Evolutionary conservation across 129 eudicot genomes (phyloP), one percentile per base, ranked within the genome.

Genomic region (Ambrosia trifida): DNA sequence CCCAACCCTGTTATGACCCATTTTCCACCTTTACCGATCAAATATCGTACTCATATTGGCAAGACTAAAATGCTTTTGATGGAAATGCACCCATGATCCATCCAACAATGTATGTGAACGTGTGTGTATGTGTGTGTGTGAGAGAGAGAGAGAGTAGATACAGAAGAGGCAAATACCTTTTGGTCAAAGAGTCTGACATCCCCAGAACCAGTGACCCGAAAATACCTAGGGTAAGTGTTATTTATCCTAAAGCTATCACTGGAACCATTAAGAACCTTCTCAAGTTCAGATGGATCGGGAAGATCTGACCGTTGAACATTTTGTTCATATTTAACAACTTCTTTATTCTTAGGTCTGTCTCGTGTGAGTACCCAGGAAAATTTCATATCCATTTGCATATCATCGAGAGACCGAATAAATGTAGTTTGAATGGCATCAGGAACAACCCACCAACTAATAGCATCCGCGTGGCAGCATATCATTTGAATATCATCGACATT

Each of bases 161-260:
- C 36, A 65, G 56, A 75, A 59, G 66, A 19, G 59, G 64, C 59
- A 65, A 79, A 52, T 76, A 94, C 99, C 97, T 84, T 91, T 46
- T 80, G 89, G 52, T 90, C 96, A 62, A 95, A 79, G 62, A 87
- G 78, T 52, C 99, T 84, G 63, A 95, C 99, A 46, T 95, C 99
- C 66, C 99, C 99, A 43, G 99, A 90, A 75, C 99, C 99, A 77
- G 99, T 95, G 32, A 95, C 96, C 28, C 99, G 87, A 51, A 95
- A 85, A 71, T 79, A 82, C 75, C 96, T 90, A 14, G 93, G 91
- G 66, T 85, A 90, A 70, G 90, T 85, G 82, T 90, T 88, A 70
- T 82, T 41, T 41, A 87, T 76, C 80, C 96, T 86, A 75, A 95
- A 88, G 86, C 96, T 90, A 52, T 83, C 64, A 30, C 61, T 50